A percentile compares a stretch with the other conserved stretches of the same genome.
phyloP scores from a whole-genome alignment of 1,284 basidiomycete species.

The Microbotryum silenes-acaulis region DNA sequence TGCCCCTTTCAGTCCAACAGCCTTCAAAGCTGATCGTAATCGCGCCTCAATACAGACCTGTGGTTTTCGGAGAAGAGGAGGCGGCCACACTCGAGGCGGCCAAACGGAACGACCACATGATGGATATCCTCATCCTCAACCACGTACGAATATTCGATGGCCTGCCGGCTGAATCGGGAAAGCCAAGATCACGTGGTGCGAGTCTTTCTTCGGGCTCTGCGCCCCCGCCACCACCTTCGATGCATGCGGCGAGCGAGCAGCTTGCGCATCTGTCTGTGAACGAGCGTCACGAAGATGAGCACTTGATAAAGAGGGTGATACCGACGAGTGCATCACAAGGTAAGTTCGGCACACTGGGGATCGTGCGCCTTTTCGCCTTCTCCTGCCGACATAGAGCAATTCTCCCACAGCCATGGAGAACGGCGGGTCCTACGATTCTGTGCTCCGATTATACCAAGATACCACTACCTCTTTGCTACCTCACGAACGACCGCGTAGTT shows the following conservation, averaged over 20 bases:
- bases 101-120: conserved; percentile 68
- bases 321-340: neutral
- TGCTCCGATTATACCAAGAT: too few species aligned
- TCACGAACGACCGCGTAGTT: neutral
- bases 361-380: too few species aligned
- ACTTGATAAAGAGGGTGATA: neutral
- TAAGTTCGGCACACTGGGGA: neutral
- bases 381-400: too few species aligned
- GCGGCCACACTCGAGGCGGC: conserved; percentile 63
- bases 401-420: too few species aligned
- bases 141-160: conserved; percentile 43
- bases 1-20: conserved; percentile 32
- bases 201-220: conserved; percentile 28
- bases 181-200: conserved; percentile 4
- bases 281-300: neutral
- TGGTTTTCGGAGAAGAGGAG: conserved; percentile 84
- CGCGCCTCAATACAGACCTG: conserved; percentile 50
- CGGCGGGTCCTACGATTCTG: too few species aligned
- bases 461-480: neutral
- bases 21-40: conserved; percentile 44
- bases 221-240: conserved; percentile 55
- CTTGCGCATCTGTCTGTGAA: neutral
- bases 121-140: conserved; percentile 77
- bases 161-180: conserved; percentile 29
- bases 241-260: conserved; percentile 10